phyloP scores from a whole-genome alignment of 495 filamentous ascomycete genomes.

The Annulohypoxylon bovei region DNA sequence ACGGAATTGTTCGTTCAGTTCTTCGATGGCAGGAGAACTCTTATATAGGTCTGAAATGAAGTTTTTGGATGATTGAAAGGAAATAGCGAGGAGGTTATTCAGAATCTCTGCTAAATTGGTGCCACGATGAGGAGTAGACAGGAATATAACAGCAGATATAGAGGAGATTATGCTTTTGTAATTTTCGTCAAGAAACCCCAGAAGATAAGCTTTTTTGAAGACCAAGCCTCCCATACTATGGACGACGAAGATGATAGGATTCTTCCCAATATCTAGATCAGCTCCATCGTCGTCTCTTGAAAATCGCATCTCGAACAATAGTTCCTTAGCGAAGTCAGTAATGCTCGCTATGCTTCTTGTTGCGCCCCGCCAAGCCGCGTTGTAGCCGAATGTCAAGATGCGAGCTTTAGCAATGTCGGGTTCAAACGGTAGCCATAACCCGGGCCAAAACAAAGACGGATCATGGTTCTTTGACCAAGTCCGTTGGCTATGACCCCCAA shows the following conservation, averaged over 20 bases:
- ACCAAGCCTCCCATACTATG: conserved; percentile 53
- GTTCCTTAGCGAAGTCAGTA: conserved; percentile 52
- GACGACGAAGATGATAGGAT: conserved; percentile 41
- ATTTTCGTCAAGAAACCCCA: conserved; percentile 50
- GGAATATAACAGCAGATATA: conserved; percentile 55
- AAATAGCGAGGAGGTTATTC: conserved; percentile 47
- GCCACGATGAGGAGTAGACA: conserved; percentile 62
- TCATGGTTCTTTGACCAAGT: conserved; percentile 48
- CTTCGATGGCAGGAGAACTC: conserved; percentile 49
- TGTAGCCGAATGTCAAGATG: conserved; percentile 53
- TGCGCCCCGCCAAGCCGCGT: conserved; percentile 43
- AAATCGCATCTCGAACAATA: conserved; percentile 48
- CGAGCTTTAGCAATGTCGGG: conserved; percentile 41
- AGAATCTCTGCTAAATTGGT: conserved; percentile 53
- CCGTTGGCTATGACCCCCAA: conserved; percentile 46
- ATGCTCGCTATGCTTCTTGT: conserved; percentile 36
- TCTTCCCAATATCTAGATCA: not conserved
- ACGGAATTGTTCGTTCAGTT: conserved; percentile 61
- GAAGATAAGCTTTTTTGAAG: conserved; percentile 53
- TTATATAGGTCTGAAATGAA: conserved; percentile 57
- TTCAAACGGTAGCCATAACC: conserved; percentile 46
- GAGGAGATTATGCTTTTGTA: conserved; percentile 50
- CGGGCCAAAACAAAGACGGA: conserved; percentile 47
- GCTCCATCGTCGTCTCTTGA: conserved; percentile 37
- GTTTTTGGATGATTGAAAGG: conserved; percentile 41